Evolutionary conservation across 106 monocot genomes (phyloP), one percentile per base, ranked within the genome.

Genomic region (Allium cepa): DNA sequence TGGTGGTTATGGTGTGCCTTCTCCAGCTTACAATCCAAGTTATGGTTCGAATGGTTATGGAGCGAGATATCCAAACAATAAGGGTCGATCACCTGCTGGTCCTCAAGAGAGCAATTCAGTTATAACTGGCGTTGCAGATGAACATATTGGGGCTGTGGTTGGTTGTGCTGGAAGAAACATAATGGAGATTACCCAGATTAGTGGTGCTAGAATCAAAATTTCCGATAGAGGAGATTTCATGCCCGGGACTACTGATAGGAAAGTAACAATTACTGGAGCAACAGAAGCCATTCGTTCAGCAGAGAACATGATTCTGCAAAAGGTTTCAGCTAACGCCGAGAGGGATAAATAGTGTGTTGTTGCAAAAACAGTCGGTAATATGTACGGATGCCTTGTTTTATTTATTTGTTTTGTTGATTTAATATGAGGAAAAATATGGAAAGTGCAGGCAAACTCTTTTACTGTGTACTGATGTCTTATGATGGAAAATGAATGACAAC

Each of bases 201-300:
- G 96, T 64, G 88, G 96, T 72, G 96, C 92, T 17, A 77, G 84
- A 68, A 83, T 97, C 48, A 97, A 89, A 79, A 87, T 97, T 83
- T 97, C 96, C 47, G 96, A 97, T 79, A 81, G 92, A 82, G 96
- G 96, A 45, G 96, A 97, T 82, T 97, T 92, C 74, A 82, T 97
- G 49, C 56, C 88, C 13, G 96, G 92, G 26, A 97, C 96, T 47
- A 80, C 92, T 46, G 88, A 97, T 59, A 90, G 89, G 75, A 89
- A 82, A 82, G 80, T 89, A 62, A 89, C 89, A 7, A 82, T 89
- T 8, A 85, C 77, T 11, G 89, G 89, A 62, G 49, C 89, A 46
- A 59, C 77, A 9, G 89, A 89, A 62, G 85, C 85, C 55, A 82
- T 89, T 22, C 79, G 72, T 45, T 72, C 85, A 11, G 89, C 89